A percentile compares a stretch with the other conserved stretches of the same genome.
Evolutionary conservation across 352 stramenopile species (phyloP).

Genomic region (Globisporangium spiculum): DNA sequence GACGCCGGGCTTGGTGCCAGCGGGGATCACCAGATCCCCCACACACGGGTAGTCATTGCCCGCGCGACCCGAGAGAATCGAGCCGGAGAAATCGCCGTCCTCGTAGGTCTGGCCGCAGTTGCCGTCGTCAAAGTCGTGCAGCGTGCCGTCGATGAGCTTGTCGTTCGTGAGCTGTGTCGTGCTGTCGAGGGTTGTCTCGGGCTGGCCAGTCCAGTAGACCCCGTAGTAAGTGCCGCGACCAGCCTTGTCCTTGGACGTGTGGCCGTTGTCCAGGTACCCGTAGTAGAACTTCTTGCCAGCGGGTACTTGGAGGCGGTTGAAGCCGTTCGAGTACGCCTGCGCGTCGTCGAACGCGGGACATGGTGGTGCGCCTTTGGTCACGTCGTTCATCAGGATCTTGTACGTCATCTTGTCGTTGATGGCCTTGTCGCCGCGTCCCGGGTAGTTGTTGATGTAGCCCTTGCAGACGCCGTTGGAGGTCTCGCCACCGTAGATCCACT

Average conservation of each 20-base stretch:
- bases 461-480: conserved; percentile 43
- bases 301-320: conserved; percentile 36
- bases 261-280: conserved; percentile 61
- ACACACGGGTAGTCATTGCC: conserved; percentile 60
- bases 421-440: conserved; percentile 38
- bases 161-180: conserved; percentile 50
- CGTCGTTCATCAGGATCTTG: conserved; percentile 58
- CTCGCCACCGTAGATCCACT: conserved; percentile 55
- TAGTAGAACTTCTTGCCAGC: conserved; percentile 54
- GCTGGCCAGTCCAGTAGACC: conserved; percentile 54
- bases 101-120: conserved; percentile 54
- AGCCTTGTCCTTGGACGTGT: conserved; percentile 59
- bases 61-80: conserved; percentile 36
- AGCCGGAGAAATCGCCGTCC: conserved; percentile 36
- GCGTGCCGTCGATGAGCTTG: conserved; percentile 57
- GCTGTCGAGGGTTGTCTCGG: conserved; percentile 32
- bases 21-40: conserved; percentile 25
- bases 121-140: conserved; percentile 68
- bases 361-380: conserved; percentile 26
- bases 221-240: conserved; percentile 54
- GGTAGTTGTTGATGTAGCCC: conserved; percentile 70
- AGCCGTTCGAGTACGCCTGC: conserved; percentile 32
- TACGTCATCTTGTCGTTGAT: conserved; percentile 38
- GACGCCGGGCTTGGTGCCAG: conserved; percentile 27
- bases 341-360: conserved; percentile 32